phyloP scores from a whole-genome alignment of 352 stramenopile genomes.

The Phytophthora quininea region DNA sequence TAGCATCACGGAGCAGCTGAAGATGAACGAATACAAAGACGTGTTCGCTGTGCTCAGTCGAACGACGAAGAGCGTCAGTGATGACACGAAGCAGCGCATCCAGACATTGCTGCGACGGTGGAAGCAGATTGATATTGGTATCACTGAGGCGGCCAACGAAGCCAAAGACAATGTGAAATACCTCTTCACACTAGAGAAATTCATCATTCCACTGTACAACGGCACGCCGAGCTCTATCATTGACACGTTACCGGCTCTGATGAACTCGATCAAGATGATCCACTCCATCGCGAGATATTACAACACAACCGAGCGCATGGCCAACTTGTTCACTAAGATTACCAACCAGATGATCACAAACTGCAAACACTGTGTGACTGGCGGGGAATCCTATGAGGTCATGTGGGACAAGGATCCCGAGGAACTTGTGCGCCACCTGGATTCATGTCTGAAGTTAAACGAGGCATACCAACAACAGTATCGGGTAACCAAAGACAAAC shows the following conservation, averaged over 20 bases:
- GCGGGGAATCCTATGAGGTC: slow-evolving; percentile 83
- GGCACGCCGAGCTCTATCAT: slow-evolving; percentile 97
- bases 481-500: slow-evolving; percentile 96
- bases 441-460: slow-evolving; percentile 97
- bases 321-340: slow-evolving; percentile 97
- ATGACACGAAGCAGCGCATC: slow-evolving; percentile 93
- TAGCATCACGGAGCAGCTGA: slow-evolving; percentile 98
- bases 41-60: slow-evolving; percentile 93
- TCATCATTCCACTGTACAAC: slow-evolving; percentile 90
- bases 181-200: slow-evolving; percentile 98
- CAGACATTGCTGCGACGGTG: slow-evolving; percentile 94
- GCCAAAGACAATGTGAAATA: slow-evolving; percentile 99
- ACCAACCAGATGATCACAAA: slow-evolving; percentile 99
- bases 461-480: slow-evolving; percentile 99
- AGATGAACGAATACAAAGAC: slow-evolving; percentile 96
- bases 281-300: slow-evolving; percentile 99
- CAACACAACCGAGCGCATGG: slow-evolving; percentile 98
- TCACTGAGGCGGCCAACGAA: slow-evolving; percentile 98
- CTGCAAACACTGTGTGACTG: slow-evolving; percentile 95
- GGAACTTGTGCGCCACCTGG: slow-evolving; percentile 94
- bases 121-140: slow-evolving; percentile 98
- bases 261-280: slow-evolving; percentile 99
- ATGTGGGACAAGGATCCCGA: slow-evolving; percentile 96
- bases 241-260: slow-evolving; percentile 97
- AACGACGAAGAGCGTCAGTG: slow-evolving; percentile 84